Percentiles rank a stretch among this genome's conserved stretches.
Evolutionary conservation across 1,139 yeast genomes (phyloP).

Genomic region (Pichia norvegensis): DNA sequence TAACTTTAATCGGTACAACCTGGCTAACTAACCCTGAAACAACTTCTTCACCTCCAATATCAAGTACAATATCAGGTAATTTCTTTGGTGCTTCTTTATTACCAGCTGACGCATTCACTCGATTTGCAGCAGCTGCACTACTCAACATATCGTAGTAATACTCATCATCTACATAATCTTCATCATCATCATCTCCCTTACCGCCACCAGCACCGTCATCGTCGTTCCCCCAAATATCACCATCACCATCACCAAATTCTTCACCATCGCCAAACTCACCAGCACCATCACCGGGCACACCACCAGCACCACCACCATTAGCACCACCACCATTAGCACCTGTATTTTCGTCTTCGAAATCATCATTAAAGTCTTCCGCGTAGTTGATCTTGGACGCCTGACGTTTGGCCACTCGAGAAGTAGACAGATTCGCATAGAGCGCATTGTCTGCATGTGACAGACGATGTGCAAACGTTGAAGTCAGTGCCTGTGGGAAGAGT

Average conservation of each 20-base stretch:
- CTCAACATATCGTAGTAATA: not conserved
- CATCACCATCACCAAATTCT: constrained; percentile 32
- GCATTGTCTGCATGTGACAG: constrained; percentile 52
- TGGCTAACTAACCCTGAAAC: constrained; percentile 23
- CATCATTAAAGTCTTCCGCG: constrained; percentile 59
- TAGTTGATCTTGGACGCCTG: constrained; percentile 66
- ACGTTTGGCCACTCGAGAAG: constrained; percentile 72
- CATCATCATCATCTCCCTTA: constrained; percentile 59
- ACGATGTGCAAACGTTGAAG: constrained; percentile 63
- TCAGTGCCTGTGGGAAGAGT: constrained; percentile 62
- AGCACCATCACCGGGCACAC: not conserved
- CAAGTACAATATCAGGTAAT: constrained; percentile 20
- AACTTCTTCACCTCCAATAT: constrained; percentile 12
- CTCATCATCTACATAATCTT: constrained; percentile 20
- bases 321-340: not conserved
- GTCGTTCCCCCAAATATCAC: constrained; percentile 30
- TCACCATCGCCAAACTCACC: constrained; percentile 23
- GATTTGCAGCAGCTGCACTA: not conserved
- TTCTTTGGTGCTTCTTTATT: constrained; percentile 32
- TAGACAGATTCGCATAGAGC: constrained; percentile 63
- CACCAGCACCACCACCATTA: not conserved
- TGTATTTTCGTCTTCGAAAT: constrained; percentile 50
- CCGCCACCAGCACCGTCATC: constrained; percentile 3
- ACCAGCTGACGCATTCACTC: constrained; percentile 23
- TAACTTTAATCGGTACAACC: constrained; percentile 73